Evolutionary conservation across 306 rosid species (phyloP).

Genomic region (Vigna trinervia): DNA sequence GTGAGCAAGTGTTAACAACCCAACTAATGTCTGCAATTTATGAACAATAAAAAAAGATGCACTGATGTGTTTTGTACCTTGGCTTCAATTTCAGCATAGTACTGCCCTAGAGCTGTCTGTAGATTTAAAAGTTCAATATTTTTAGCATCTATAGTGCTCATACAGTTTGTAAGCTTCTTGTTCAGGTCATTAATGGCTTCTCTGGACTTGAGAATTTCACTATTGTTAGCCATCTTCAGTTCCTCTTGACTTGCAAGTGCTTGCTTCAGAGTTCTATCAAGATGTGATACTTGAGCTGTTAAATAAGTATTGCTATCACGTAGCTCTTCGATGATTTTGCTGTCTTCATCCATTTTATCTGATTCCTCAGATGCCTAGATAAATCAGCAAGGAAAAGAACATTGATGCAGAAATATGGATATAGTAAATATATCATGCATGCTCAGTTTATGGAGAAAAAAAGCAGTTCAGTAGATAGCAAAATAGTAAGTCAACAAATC

Average conservation of each 20-base stretch:
- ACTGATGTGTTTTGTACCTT: conserved; percentile 60
- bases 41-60: conserved; percentile 12
- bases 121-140: conserved; percentile 78
- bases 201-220: conserved; percentile 62
- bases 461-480: no score
- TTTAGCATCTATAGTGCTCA: conserved; percentile 70
- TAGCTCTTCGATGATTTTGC: conserved; percentile 73
- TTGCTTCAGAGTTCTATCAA: conserved; percentile 75
- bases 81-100: conserved; percentile 92
- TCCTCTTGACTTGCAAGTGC: conserved; percentile 69
- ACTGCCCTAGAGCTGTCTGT: conserved; percentile 91
- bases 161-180: conserved; percentile 65
- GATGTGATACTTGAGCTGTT: conserved; percentile 61
- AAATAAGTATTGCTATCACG: conserved; percentile 61
- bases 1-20: background rate
- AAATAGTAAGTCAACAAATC: conserved; percentile 9
- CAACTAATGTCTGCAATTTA: background rate
- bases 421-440: background rate
- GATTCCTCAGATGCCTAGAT: conserved; percentile 83
- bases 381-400: conserved; percentile 27
- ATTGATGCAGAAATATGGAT: conserved; percentile 21
- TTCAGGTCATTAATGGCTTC: conserved; percentile 68
- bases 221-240: conserved; percentile 55
- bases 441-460: no score
- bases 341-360: conserved; percentile 87